phyloP scores from a whole-genome alignment of 768 basidiomycete species.

The Mycena galericulata region DNA sequence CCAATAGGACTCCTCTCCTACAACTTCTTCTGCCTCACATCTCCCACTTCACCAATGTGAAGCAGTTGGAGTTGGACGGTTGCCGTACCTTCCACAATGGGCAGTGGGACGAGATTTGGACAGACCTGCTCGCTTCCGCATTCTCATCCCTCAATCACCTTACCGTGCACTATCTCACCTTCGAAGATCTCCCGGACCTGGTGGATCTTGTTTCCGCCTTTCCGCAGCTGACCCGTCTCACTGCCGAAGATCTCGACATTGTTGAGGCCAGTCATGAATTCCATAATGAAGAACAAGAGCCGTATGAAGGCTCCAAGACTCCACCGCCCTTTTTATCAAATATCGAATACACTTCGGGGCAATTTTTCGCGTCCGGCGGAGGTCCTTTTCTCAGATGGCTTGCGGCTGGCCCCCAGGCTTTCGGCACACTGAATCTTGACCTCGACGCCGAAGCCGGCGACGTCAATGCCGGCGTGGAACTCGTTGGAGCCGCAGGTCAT shows the following conservation, averaged over 20 bases:
- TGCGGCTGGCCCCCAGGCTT: slow-evolving; percentile 16
- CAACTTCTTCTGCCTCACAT: slow-evolving; percentile 28
- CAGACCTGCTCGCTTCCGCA: slow-evolving; percentile 20
- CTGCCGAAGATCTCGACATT: slow-evolving; percentile 29
- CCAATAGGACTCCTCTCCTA: slow-evolving; percentile 15
- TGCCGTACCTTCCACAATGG: slow-evolving; percentile 16
- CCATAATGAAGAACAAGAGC: slow-evolving; percentile 27
- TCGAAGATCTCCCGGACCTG: slow-evolving; percentile 26
- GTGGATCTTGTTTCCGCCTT: slow-evolving; percentile 31
- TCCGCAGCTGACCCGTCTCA: slow-evolving; percentile 22
- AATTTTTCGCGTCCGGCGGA: slow-evolving; percentile 10
- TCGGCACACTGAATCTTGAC: slow-evolving; percentile 22
- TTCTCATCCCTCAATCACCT: slow-evolving; percentile 20
- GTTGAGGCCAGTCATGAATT: slow-evolving; percentile 26
- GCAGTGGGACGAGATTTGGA: slow-evolving; percentile 29
- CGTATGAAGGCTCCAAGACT: slow-evolving; percentile 19
- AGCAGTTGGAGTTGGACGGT: slow-evolving; percentile 26
- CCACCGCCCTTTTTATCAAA: slow-evolving; percentile 10
- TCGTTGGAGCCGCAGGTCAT: slow-evolving; percentile 16
- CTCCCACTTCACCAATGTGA: slow-evolving; percentile 26
- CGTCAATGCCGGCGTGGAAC: slow-evolving; percentile 25
- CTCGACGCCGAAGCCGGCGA: slow-evolving; percentile 30
- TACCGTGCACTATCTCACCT: slow-evolving; percentile 12
- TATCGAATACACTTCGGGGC: slow-evolving; percentile 22
- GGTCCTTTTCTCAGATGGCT: slow-evolving; percentile 32